Base-by-base conservation (phyloP, 164 flowering plant species). In the Berberis vulgaris region DNA sequence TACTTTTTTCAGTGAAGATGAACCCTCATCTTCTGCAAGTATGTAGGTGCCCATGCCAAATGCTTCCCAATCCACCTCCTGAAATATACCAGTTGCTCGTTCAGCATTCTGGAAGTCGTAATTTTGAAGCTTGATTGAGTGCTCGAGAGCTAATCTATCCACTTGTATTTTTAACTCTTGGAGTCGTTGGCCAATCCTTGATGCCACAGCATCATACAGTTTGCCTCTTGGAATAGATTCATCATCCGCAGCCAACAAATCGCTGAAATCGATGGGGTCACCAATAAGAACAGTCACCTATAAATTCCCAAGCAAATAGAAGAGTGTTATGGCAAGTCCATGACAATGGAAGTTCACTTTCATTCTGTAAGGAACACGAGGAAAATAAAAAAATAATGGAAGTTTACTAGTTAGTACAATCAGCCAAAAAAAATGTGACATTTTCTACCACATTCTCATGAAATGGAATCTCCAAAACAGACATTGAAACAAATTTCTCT, bases 51-150 rank as follows among this genome's bases (percentile, higher is more conserved):
- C 80, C 77, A 84, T 78, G 59, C 92, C 95, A 69, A 86, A 84
- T 60, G 86, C 83, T 53, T 91, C 99, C 96, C 97, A 89, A 70
- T 94, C 96, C 61, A 88, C 75, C 69, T 80, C 88, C 60, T 83
- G 90, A 69, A 84, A 46, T 5, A 88, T 75, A 8, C 74, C 78
- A 66, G 83, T 76, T 39, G 84, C 88, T 38, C 80, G 74, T 6
- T 81, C 81, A 45, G 66, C 41, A 43, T 65, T 69, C 39, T 41
- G 56, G 5, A 41, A 38, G 12, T 73, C 59, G 46, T 69, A 57
- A 12, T 71, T 61, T 61, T 76, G 74, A 55, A 61, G 41, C 49
- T 71, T 59, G 1, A 67, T 49, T 38, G 80, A 56, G 9, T 82
- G 87, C 58, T 86, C 82, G 43, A 75, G 65, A 12, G 81, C 93